Evolutionary conservation across 2,329 filamentous ascomycete species (phyloP).

Genomic region (Rhynchosporium agropyri): DNA sequence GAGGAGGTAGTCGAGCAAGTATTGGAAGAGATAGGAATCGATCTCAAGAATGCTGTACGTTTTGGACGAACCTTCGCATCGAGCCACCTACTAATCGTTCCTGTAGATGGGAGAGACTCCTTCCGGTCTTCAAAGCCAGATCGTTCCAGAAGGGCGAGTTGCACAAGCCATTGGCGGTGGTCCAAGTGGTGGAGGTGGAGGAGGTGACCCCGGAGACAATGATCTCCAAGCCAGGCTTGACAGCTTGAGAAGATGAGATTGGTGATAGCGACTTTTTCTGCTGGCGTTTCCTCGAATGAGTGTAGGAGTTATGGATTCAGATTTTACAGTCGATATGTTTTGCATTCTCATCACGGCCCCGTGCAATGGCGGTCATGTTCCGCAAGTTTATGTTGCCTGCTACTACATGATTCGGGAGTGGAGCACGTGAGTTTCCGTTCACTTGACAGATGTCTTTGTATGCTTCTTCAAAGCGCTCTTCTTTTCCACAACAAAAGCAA

Average conservation of each 20-base stretch:
- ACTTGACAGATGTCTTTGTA: no score
- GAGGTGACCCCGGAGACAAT: constrained; percentile 68
- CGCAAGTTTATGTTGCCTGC: neutral
- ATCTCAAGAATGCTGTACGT: constrained; percentile 85
- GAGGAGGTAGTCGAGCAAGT: constrained; percentile 98
- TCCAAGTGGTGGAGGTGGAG: constrained; percentile 61
- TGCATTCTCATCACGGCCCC: neutral
- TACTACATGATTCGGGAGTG: neutral
- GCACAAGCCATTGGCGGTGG: constrained; percentile 83
- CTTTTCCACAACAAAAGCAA: no score
- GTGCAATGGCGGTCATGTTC: constrained; percentile 16
- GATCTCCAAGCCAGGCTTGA: constrained; percentile 93
- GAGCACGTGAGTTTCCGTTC: no score
- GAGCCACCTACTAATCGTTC: constrained; percentile 23
- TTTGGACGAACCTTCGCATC: constrained; percentile 4
- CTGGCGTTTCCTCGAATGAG: constrained; percentile 29
- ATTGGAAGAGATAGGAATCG: constrained; percentile 93
- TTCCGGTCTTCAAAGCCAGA: constrained; percentile 73
- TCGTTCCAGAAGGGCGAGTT: constrained; percentile 74
- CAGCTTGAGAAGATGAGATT: constrained; percentile 58
- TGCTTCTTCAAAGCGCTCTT: no score
- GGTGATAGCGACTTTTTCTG: constrained; percentile 14
- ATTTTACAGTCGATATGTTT: constrained; percentile 9
- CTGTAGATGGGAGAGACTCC: constrained; percentile 87
- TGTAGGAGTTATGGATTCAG: constrained; percentile 24